Evolutionary conservation across 768 basidiomycete species (phyloP), one percentile per base, ranked within the genome.

Genomic region (Suillus americanus): DNA sequence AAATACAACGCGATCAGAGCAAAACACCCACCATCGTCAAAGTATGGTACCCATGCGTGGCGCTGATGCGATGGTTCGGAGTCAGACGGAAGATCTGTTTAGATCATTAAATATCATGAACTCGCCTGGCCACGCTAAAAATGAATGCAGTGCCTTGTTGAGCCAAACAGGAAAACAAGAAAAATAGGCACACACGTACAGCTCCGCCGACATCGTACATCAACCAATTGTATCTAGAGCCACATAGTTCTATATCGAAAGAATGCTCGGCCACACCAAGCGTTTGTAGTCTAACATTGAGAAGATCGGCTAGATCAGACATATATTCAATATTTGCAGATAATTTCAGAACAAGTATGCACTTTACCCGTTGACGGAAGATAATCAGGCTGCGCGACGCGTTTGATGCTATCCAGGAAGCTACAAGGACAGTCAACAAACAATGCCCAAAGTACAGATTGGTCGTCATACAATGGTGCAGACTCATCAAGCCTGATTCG

Each of bases 131-230:
- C 86, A 57, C 86, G 82, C 88, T 89, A 72, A 66, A 63, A 56
- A 59, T 45, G 62, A 60, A 64, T 50, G 25, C 8, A 13, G 61
- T 12, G 6, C 57, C 40, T 13, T 28, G 14, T 41, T 64, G 30
- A 68, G 60, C 35, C 28, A n/a, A 45, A 63, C 33, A 61, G 64
- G 51, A 67, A 37, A 45, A 43, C 33, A 54, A 64, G 61, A 38
- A 60, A 23, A 20, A 60, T 62, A 50, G 41, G 20, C 60, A 30
- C 20, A 54, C 54, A 81, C 89, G 73, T 72, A 92, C 89, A 60
- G 90, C 89, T 54, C 92, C 92, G 46, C 92, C 91, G 43, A 94
- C 92, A 73, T 94, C 92, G 72, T 89, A 94, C 62, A 94, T 79
- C 64, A 87, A 84, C 91, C 92, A 94, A 61, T 87, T 84, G 71